phyloP scores from a whole-genome alignment of 2,329 filamentous ascomycete genomes.

The Fusarium sp. region DNA sequence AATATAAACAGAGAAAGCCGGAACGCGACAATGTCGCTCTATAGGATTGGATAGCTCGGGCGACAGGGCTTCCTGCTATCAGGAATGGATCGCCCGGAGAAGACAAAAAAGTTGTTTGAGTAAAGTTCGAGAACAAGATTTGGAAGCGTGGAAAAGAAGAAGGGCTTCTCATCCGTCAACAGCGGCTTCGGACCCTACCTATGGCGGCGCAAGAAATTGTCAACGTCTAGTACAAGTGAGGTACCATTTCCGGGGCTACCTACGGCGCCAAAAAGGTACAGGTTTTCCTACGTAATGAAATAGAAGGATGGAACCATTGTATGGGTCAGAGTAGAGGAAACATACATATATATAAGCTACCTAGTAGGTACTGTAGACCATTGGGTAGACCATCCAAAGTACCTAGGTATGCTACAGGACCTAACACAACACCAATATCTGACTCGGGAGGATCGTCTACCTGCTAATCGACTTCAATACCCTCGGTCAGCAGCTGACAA shows the following conservation, averaged over 20 bases:
- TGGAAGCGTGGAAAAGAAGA: conserved; percentile 37
- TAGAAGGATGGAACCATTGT: conserved; percentile 4
- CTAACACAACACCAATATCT: neutral
- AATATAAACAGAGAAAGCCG: neutral
- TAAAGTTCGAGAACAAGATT: conserved; percentile 17
- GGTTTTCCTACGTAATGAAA: conserved; percentile 5
- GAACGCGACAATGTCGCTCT: conserved; percentile 20
- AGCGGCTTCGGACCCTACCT: conserved; percentile 47
- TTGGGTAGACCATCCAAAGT: neutral
- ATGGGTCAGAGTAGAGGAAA: conserved; percentile 11
- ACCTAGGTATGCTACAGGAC: neutral
- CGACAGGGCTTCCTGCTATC: conserved; percentile 26
- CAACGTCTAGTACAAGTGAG: conserved; percentile 29
- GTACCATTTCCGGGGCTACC: conserved; percentile 22
- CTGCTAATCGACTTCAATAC: neutral
- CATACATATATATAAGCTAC: neutral
- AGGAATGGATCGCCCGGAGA: conserved; percentile 19
- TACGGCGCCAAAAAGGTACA: conserved; percentile 26
- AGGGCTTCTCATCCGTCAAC: conserved; percentile 36
- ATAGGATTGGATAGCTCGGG: conserved; percentile 39
- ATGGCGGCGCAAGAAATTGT: conserved; percentile 46
- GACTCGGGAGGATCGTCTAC: conserved; percentile 4
- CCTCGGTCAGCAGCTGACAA: conserved; percentile 20
- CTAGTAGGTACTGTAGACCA: neutral
- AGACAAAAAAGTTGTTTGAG: conserved; percentile 11